A percentile compares a stretch with the other conserved stretches of the same genome.
Conservation (phyloP, 139 green algal genomes). For the Spirogloea muscicola region DNA sequence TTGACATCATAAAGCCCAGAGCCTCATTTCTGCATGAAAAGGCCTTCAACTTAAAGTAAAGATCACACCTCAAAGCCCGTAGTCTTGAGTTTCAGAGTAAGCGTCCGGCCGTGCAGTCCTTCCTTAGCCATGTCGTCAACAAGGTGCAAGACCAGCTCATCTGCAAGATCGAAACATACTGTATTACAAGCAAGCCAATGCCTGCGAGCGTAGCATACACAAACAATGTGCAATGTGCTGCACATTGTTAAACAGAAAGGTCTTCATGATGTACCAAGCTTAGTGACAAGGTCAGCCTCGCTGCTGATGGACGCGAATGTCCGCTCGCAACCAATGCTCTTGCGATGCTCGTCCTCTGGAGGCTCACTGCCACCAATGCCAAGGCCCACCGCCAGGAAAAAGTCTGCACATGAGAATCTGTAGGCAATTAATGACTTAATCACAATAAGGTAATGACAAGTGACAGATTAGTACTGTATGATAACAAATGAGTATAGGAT, state of each 20-base stretch:
- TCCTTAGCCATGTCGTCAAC: constrained; percentile 35
- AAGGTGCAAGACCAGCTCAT: constrained; percentile 31
- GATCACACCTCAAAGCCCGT: constrained; percentile 39
- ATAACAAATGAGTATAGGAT: too few relatives aligned
- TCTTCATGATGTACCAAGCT: too few relatives aligned
- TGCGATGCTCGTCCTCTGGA: constrained; percentile 27
- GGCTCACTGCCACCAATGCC: constrained; percentile 46
- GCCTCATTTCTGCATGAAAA: too few relatives aligned
- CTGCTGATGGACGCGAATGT: constrained; percentile 45
- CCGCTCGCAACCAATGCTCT: constrained; percentile 53
- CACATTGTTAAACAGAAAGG: too few relatives aligned
- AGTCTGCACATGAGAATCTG: constrained; percentile 44
- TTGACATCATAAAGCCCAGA: not conserved
- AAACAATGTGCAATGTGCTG: too few relatives aligned
- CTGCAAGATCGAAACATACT: constrained; percentile 21
- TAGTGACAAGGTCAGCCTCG: constrained; percentile 8
- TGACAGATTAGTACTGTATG: too few relatives aligned
- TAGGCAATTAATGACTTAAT: too few relatives aligned
- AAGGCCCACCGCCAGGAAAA: constrained; percentile 46
- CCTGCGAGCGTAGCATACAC: too few relatives aligned
- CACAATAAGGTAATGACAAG: too few relatives aligned
- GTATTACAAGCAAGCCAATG: too few relatives aligned
- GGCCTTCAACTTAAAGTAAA: too few relatives aligned
- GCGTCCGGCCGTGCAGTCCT: constrained; percentile 27
- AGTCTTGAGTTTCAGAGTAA: constrained; percentile 53